phyloP scores from a whole-genome alignment of 164 flowering plant genomes.

The Kingdonia uniflora region DNA sequence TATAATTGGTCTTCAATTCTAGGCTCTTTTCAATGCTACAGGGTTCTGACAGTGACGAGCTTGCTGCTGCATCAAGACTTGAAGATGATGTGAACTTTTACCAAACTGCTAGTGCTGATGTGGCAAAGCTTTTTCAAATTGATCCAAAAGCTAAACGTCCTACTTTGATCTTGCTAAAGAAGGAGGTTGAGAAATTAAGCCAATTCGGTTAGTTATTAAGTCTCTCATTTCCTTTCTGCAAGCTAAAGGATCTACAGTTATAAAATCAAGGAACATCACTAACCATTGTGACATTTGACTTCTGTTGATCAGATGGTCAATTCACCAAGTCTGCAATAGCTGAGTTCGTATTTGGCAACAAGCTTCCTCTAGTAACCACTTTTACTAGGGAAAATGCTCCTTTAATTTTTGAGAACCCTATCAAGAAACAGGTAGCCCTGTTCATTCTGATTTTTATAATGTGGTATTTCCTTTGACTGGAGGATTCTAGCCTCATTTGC shows the following conservation, averaged over 20 bases:
- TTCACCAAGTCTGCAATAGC: slow-evolving; percentile 57
- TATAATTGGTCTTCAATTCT: neutral
- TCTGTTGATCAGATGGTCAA: slow-evolving; percentile 52
- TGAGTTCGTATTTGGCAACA: slow-evolving; percentile 72
- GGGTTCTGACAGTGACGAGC: slow-evolving; percentile 82
- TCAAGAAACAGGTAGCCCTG: slow-evolving; percentile 73
- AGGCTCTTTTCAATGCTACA: slow-evolving; percentile 12
- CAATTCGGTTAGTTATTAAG: slow-evolving; percentile 72
- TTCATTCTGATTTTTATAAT: neutral
- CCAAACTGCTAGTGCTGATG: slow-evolving; percentile 71
- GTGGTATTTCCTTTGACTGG: neutral
- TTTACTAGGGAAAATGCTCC: slow-evolving; percentile 86
- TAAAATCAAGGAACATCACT: neutral
- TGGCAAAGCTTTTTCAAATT: slow-evolving; percentile 77
- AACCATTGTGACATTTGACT: slow-evolving; percentile 3
- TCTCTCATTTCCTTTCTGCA: slow-evolving; percentile 4
- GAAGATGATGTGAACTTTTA: slow-evolving; percentile 91
- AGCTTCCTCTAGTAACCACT: slow-evolving; percentile 75
- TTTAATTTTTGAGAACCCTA: slow-evolving; percentile 61
- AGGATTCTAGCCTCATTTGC: neutral
- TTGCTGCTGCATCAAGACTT: slow-evolving; percentile 79
- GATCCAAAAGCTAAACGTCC: slow-evolving; percentile 69
- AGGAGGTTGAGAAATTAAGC: slow-evolving; percentile 71
- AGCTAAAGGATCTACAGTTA: neutral
- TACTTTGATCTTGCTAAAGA: slow-evolving; percentile 74